A percentile compares a stretch with the other conserved stretches of the same genome.
Evolutionary conservation across 345 rosid species (phyloP).

Genomic region (Gossypioides kirkii): DNA sequence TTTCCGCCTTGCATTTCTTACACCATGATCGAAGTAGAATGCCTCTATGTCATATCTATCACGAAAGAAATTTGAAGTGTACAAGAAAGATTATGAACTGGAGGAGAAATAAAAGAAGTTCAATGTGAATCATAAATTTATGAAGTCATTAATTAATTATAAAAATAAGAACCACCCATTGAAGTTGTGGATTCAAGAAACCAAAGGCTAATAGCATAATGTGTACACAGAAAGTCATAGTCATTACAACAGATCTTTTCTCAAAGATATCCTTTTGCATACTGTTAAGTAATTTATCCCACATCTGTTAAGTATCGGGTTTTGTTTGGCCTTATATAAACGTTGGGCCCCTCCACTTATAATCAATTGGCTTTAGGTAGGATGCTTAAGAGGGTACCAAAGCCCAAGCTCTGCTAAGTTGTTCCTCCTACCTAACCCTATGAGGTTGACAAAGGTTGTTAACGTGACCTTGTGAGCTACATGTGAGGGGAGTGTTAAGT

Average conservation of each 20-base stretch:
- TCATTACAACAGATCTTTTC: neutral
- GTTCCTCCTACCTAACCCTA: neutral
- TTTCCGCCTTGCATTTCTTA: constrained; percentile 50
- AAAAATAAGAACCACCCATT: neutral
- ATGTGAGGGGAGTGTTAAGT: neutral
- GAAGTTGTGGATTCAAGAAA: neutral
- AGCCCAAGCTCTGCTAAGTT: neutral
- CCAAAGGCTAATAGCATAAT: neutral
- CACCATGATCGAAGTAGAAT: constrained; percentile 71
- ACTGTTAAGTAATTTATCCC: neutral
- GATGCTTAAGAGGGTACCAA: neutral
- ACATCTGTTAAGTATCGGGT: neutral
- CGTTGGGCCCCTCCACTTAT: neutral
- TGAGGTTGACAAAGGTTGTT: neutral
- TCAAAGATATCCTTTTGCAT: neutral
- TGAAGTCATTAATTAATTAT: neutral
- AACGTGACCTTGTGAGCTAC: neutral
- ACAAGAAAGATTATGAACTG: constrained; percentile 18
- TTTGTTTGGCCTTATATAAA: neutral
- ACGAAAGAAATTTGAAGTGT: constrained; percentile 11
- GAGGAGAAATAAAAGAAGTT: neutral
- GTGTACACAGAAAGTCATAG: neutral
- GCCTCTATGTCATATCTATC: constrained; percentile 59
- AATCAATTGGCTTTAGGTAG: neutral
- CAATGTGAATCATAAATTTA: neutral